Base-by-base conservation (phyloP, 2,329 filamentous ascomycete species). In the Trichoderma arundinaceum region DNA sequence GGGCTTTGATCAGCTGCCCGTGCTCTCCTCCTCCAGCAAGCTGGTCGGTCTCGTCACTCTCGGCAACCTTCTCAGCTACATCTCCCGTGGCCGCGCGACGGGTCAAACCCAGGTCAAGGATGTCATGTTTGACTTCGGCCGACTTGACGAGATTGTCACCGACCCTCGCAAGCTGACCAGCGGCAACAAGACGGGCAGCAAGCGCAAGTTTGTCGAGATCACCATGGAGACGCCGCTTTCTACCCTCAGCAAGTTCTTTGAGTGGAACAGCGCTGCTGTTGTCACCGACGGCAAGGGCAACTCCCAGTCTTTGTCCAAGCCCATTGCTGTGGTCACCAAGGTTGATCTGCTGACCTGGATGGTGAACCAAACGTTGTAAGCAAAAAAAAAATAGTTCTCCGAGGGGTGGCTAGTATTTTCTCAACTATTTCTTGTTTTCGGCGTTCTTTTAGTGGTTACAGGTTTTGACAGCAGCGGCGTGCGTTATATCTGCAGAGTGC, bases 191-290 rank as follows among this genome's bases (percentile, higher is more conserved):
- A 72, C 74, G 22, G 77, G 73, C 65, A 77, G 78, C 68, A 86
- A 86, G 77, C 84, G 89, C 66, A 88, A 91, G 74, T 99, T 97
- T 79, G 91, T 98, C 58, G 91, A 98, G 79, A 97, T 99, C 75
- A 98, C 95, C 7, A 83, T 91, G 76, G 92, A 97, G 70, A 99
- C 95, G 1, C 90, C 91, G 3, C 83, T 99, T 44, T 87, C 86
- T 53, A 89, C 91, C 51, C 84, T 99, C 62, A 94, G 92, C 82
- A 89, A 91, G 74, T 99, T 99, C 80, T 92, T 98, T 70, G 93
- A 98, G 80, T 98, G 95, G 93, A 98, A 99, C 79, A 95, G 91
- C 71, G 94, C 95, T 0, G 95, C 95, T 0, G 88, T 99, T 56
- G 92, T 99, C 3, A 99, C 94, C 0, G 94, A 98, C 77, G 84